A percentile compares a stretch with the other conserved stretches of the same genome.
phyloP scores from a whole-genome alignment of 2,329 filamentous ascomycete species.

The Microsporum canis region DNA sequence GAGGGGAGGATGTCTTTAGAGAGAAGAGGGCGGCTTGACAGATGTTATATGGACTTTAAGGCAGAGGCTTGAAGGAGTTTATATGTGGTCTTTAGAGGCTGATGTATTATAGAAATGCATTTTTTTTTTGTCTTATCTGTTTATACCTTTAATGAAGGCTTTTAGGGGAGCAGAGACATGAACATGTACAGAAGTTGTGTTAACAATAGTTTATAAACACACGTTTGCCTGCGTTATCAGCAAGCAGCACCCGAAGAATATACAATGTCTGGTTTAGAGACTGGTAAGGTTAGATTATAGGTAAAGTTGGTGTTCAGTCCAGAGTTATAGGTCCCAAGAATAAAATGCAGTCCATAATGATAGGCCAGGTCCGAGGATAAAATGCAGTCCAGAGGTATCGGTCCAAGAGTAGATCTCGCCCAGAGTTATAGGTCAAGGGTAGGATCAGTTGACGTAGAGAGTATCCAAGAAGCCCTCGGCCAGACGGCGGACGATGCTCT shows the following conservation, averaged over 20 bases:
- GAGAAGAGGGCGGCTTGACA: constrained; percentile 14
- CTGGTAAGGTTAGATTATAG: neutral
- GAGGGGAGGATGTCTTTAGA: constrained; percentile 20
- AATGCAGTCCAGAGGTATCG: neutral
- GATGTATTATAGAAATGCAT: constrained; percentile 5
- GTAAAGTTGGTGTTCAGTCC: neutral
- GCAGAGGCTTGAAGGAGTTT: neutral
- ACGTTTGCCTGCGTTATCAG: neutral
- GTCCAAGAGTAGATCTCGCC: neutral
- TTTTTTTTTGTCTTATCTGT: neutral
- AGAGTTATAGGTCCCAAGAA: no score
- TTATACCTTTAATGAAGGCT: no score
- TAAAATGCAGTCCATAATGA: neutral
- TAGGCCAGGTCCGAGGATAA: no score
- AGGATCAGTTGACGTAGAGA: constrained; percentile 45
- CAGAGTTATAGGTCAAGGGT: neutral
- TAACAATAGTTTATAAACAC: neutral
- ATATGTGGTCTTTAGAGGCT: neutral
- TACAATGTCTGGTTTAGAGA: neutral
- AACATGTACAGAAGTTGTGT: neutral
- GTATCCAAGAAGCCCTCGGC: constrained; percentile 87
- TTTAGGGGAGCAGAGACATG: neutral
- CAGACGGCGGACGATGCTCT: constrained; percentile 83
- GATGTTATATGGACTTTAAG: no score
- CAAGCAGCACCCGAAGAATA: neutral